phyloP scores from a whole-genome alignment of 1,284 basidiomycete genomes.

The Phlebopus sp. region DNA sequence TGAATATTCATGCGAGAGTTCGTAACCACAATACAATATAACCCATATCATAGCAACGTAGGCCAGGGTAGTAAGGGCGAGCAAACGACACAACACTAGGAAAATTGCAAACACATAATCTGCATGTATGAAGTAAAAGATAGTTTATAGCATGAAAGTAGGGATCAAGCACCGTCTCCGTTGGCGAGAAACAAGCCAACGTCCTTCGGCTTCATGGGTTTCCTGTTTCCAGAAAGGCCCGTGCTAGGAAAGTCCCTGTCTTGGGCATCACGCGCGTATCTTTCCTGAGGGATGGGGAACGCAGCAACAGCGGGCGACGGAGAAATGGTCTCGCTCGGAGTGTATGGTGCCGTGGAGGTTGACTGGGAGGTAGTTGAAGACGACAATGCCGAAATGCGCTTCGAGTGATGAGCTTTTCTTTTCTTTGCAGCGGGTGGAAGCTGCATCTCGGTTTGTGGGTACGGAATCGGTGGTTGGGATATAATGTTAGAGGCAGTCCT shows the following conservation, averaged over 20 bases:
- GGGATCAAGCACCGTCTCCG: slow-evolving; percentile 1
- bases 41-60: too few relatives aligned
- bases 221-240: slow-evolving; percentile 24
- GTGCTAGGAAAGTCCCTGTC: slow-evolving; percentile 25
- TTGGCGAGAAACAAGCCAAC: slow-evolving; percentile 22
- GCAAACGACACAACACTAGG: too few relatives aligned
- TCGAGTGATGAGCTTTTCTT: slow-evolving; percentile 26
- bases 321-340: slow-evolving; percentile 19
- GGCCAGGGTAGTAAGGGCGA: too few relatives aligned
- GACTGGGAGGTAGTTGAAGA: slow-evolving; percentile 34
- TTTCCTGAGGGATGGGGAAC: slow-evolving; percentile 21
- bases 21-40: too few relatives aligned
- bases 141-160: too few relatives aligned
- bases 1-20: too few relatives aligned
- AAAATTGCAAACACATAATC: too few relatives aligned
- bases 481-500: slow-evolving; percentile 18
- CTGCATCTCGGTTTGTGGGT: slow-evolving; percentile 29
- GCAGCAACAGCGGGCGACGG: slow-evolving; percentile 25
- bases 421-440: slow-evolving; percentile 20
- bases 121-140: too few relatives aligned
- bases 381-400: slow-evolving; percentile 29
- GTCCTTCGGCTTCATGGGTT: slow-evolving; percentile 17
- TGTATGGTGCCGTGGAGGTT: slow-evolving; percentile 30
- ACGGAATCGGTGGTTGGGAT: slow-evolving; percentile 18
- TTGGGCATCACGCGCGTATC: slow-evolving; percentile 10